These are phyloP conservation scores for Pestalotiopsis sp. DNA, from an alignment of 2,329 filamentous ascomycete genomes.

Conservation along the genomic window DNA sequence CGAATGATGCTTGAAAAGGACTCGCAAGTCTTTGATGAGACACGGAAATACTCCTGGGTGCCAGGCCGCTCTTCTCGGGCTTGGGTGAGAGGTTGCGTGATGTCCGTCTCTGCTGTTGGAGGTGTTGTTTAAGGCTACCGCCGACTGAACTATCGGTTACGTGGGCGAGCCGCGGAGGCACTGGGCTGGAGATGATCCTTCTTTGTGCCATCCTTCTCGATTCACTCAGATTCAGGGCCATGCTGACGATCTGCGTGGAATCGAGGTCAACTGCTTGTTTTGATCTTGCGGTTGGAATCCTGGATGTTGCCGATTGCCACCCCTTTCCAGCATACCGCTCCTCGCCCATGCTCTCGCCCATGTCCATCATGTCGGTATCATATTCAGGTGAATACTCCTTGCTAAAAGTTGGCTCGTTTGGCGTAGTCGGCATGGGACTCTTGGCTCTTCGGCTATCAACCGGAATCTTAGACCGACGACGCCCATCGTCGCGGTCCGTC, in stretches of 20 bases:
- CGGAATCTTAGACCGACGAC: constrained; percentile 31
- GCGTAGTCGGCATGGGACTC: constrained; percentile 17
- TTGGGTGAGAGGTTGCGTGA: constrained; percentile 65
- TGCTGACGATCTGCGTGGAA: constrained; percentile 86
- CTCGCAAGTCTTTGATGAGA: constrained; percentile 44
- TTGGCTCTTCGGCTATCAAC: constrained; percentile 31
- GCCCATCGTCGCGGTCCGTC: constrained; percentile 32
- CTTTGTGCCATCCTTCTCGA: constrained; percentile 68
- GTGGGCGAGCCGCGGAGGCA: constrained; percentile 53
- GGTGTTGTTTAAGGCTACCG: constrained; percentile 66
- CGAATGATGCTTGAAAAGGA: constrained; percentile 51
- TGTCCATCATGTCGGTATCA: constrained; percentile 19
- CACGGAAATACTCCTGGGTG: constrained; percentile 43
- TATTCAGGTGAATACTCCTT: constrained; percentile 14
- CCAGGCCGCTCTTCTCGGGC: constrained; percentile 42
- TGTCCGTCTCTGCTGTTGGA: constrained; percentile 70
- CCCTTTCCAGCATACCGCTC: constrained; percentile 27
- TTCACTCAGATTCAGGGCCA: constrained; percentile 88
- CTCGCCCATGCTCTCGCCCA: constrained; percentile 19
- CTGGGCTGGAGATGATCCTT: constrained; percentile 55
- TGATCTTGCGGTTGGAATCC: constrained; percentile 24
- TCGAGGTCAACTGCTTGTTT: constrained; percentile 64
- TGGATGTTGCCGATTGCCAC: constrained; percentile 25
- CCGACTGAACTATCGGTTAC: constrained; percentile 55
- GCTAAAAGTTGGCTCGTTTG: constrained; percentile 17